Conservation (phyloP, 2,329 filamentous ascomycete genomes). For the Huntiella abstrusa region DNA sequence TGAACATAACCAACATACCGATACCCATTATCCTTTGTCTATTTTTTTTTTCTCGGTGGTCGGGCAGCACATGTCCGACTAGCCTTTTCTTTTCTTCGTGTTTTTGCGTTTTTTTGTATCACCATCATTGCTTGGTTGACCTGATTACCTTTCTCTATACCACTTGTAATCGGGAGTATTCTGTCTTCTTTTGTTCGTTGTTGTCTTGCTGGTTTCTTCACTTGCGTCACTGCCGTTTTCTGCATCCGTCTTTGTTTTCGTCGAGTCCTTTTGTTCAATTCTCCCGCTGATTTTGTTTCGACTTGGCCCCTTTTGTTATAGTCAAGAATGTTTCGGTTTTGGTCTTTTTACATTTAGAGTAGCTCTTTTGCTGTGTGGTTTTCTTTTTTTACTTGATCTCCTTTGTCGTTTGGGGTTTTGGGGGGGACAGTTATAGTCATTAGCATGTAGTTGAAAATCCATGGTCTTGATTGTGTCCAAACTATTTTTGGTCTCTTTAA, state of each 20-base stretch:
- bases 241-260: neutral
- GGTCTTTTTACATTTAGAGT: neutral
- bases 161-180: neutral
- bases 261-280: neutral
- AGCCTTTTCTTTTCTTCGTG: conserved; percentile 9
- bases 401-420: neutral
- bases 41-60: conserved; percentile 13
- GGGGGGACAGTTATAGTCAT: no score
- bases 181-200: neutral
- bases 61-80: neutral
- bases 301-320: neutral
- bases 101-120: conserved; percentile 1
- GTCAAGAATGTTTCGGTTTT: neutral
- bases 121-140: no score
- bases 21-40: conserved; percentile 11
- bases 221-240: neutral
- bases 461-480: no score
- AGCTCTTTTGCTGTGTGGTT: neutral
- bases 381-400: neutral
- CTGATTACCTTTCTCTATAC: no score
- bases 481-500: no score
- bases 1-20: conserved; percentile 7
- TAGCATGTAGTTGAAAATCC: no score
- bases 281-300: neutral
- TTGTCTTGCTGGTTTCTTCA: neutral